Evolutionary conservation across 768 basidiomycete species (phyloP), one percentile per base, ranked within the genome.

Genomic region (Auricularia cornea): DNA sequence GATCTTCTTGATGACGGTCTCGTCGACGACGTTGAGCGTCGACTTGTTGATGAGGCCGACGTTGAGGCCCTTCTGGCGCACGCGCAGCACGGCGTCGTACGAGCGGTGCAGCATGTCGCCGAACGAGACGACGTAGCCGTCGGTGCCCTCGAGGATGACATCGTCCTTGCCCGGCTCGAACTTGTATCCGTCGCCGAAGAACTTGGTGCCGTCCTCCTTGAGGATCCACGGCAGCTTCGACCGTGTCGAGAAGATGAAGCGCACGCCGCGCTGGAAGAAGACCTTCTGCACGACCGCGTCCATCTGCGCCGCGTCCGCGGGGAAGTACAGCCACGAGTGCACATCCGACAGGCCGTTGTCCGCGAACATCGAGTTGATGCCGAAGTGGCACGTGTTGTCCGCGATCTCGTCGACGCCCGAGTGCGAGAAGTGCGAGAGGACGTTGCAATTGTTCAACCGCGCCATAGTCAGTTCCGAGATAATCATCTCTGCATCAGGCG

Each of bases 401-500:
- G 82, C 84, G 81, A 86, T 85, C 72, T 78, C 66, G 40, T 63
- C 70, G 29, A 70, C 85, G 66, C 92, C 92, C 28, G 91, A 87
- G 75, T 94, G 92, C 28, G 91, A 93, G 78, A 93, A 94, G 76
- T 94, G 92, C 69, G 81, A 87, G 28, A 94, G 82, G 10, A 94
- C 86, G 70, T 94, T 94, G 79, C 89, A 90, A 68, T 89, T 81
- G 74, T 94, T 94, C 72, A 94, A 74, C 61, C 92, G 84, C n/a
- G 92, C 92, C 92, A 94, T 94, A 12, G 92, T 94, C 60, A 93
- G 77, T 73, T 94, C 92, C 3, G 90, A 92, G 61, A 94, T 74
- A 59, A 90, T 79, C 92, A 94, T 94, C 81, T 94, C 92, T 48
- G 44, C 44, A 52, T 26, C 2, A 52, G 29, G 5, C 51, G 30